Evolutionary conservation across 2,329 filamentous ascomycete genomes (phyloP).

Genomic region (Cordyceps farinosa): DNA sequence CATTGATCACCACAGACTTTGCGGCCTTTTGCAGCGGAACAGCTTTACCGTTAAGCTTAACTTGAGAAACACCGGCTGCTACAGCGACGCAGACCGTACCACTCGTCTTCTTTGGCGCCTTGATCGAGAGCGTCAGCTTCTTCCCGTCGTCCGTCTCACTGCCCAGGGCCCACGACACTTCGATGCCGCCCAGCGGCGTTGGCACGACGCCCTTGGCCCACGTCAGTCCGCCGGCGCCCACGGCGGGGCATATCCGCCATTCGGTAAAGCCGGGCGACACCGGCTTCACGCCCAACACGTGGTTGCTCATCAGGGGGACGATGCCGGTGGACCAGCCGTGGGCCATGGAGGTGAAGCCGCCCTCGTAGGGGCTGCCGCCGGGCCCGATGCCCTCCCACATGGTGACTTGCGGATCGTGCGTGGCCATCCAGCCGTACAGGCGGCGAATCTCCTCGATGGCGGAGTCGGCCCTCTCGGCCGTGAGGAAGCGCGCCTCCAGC

Average conservation of each 20-base stretch:
- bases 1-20: not conserved
- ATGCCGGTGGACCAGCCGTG: conserved; percentile 52
- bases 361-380: conserved; percentile 42
- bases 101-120: not conserved
- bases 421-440: conserved; percentile 49
- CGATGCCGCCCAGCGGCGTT: conserved; percentile 31
- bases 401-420: conserved; percentile 43
- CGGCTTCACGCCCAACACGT: conserved; percentile 46
- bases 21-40: not conserved
- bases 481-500: conserved; percentile 45
- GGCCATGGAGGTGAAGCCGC: conserved; percentile 44
- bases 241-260: conserved; percentile 39
- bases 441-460: conserved; percentile 45
- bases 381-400: conserved; percentile 50
- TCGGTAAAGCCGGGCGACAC: conserved; percentile 40
- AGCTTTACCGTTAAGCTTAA: not conserved
- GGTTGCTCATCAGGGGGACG: conserved; percentile 43
- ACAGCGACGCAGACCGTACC: conserved; percentile 8
- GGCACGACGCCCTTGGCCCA: conserved; percentile 45
- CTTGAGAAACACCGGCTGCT: not conserved
- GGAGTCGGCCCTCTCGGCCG: conserved; percentile 27
- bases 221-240: conserved; percentile 29
- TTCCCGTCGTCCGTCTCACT: conserved; percentile 14
- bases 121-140: not conserved
- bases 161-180: conserved; percentile 19